Base-by-base conservation (phyloP, 305 asterid genomes). In the Fraxinus albicans region DNA sequence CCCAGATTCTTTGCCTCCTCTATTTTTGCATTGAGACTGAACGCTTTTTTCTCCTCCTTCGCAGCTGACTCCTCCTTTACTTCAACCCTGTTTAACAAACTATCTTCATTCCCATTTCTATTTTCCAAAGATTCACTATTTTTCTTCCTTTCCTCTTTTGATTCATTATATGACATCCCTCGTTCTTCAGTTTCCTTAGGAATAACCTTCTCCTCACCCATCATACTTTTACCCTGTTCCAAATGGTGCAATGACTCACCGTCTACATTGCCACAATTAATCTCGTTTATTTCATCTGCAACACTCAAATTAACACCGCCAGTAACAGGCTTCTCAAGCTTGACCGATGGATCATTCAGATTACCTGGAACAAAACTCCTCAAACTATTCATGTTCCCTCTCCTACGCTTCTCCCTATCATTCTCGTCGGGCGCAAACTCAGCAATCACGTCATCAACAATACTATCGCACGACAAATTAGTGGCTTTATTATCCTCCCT, bases 371-470 rank as follows among this genome's bases (percentile, higher is more conserved):
- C 44, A 53, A 63, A 77, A 81, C 76, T 78, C 79, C 23, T 84
- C 13, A 77, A 77, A 73, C 81, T 88, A 76, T 79, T 85, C 36
- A 83, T 58, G 83, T 77, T 89, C 12, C 86, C 80, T 86, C 90
- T 88, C 90, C 94, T 90, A 79, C 98, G 88, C 85, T 86, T 90
- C 86, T 89, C 95, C 82, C 95, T 90, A 79, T 96, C 99, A 81
- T 81, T 88, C 87, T 95, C 98, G 78, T 94, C 98, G 25, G 97
- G 95, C 6, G 95, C 98, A 84, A 93, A 92, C 88, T 96, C 98
- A 80, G 98, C 98, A 86, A 96, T 86, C 81, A 93, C 96, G 76
- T 92, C 95, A 84, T 95, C 98, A 65, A 94, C 95, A 29, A 95
- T 91, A 80, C 98, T 96, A 81, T 92, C 98, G 77, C 94, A 88